Percentiles rank a stretch among this genome's conserved stretches.
Conservation (phyloP, 495 filamentous ascomycete genomes). For the Aspergillus nanangensis region DNA sequence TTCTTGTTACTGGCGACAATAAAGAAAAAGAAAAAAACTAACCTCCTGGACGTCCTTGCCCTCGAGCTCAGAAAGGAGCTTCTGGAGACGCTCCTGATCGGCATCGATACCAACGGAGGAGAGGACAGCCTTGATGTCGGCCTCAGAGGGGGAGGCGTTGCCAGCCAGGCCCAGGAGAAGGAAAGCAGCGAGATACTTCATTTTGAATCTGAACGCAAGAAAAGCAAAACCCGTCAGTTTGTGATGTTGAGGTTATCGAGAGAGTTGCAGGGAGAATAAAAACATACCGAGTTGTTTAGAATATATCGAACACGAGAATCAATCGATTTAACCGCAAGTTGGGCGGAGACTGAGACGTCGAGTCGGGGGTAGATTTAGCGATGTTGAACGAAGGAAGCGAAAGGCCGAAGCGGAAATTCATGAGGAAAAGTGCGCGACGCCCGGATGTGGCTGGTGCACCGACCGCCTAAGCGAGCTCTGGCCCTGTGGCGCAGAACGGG, state of each 20-base stretch:
- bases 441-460: conserved; percentile 30
- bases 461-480: conserved; percentile 36
- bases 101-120: conserved; percentile 93
- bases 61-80: conserved; percentile 85
- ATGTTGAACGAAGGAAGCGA: conserved; percentile 26
- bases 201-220: conserved; percentile 55
- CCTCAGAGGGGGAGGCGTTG: conserved; percentile 82
- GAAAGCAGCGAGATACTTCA: conserved; percentile 99
- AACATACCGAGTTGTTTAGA: conserved; percentile 23
- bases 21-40: conserved; percentile 18
- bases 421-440: conserved; percentile 43
- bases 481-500: conserved; percentile 21
- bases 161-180: conserved; percentile 92
- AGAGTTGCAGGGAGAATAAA: neutral
- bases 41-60: conserved; percentile 98
- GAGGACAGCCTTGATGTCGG: conserved; percentile 88
- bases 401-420: conserved; percentile 24
- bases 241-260: too few relatives aligned
- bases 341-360: conserved; percentile 84
- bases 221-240: conserved; percentile 15
- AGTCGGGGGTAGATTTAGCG: conserved; percentile 48
- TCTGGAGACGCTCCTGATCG: conserved; percentile 78
- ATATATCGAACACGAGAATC: conserved; percentile 72
- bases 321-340: conserved; percentile 91
- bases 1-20: neutral